Conservation (phyloP, 768 basidiomycete species). For the Solioccasus polychromus region DNA sequence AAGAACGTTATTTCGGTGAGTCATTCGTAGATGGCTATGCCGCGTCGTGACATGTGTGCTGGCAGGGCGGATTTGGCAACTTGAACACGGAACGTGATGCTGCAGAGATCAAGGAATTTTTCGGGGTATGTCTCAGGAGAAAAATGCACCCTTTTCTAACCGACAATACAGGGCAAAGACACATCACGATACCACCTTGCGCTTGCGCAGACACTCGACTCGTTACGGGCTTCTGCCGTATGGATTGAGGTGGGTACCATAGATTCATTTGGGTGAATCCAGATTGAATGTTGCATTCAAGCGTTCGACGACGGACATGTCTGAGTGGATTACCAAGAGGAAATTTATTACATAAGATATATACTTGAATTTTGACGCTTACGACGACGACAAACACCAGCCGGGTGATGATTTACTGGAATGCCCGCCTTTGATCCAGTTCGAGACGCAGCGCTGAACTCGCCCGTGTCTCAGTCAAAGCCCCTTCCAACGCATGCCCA, state of each 20-base stretch:
- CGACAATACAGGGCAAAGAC: constrained; percentile 54
- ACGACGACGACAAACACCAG: constrained; percentile 15
- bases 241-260: constrained; percentile 58
- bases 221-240: constrained; percentile 54
- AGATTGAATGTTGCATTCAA: constrained; percentile 23
- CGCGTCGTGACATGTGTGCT: constrained; percentile 8
- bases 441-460: constrained; percentile 81
- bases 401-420: constrained; percentile 11
- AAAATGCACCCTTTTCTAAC: too few species aligned
- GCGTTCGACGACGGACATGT: constrained; percentile 59
- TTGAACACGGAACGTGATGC: constrained; percentile 71
- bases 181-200: constrained; percentile 64
- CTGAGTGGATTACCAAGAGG: constrained; percentile 56
- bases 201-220: constrained; percentile 67
- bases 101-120: constrained; percentile 63
- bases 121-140: constrained; percentile 63
- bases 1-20: constrained; percentile 52
- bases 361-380: too few species aligned
- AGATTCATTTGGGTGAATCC: background rate
- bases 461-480: constrained; percentile 53
- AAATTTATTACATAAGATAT: constrained; percentile 20
- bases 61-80: constrained; percentile 37
- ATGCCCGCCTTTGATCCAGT: constrained; percentile 75
- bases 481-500: constrained; percentile 29
- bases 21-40: background rate